Evolutionary conservation across 2,329 filamentous ascomycete species (phyloP), one percentile per base, ranked within the genome.

Genomic region (Zasmidium angulare): DNA sequence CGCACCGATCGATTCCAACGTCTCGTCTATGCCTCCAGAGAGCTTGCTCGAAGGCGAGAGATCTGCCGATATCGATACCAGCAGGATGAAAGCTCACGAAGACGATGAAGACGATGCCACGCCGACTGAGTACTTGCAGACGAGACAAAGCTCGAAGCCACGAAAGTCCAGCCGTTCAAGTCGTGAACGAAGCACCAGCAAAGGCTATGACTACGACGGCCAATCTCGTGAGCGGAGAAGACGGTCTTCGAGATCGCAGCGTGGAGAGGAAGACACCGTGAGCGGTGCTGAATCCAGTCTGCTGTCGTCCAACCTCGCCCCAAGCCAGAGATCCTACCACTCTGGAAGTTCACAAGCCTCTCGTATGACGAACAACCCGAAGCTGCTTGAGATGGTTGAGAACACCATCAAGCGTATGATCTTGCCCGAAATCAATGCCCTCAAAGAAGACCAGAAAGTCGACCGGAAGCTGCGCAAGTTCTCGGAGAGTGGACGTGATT

Each of bases 351-450:
- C 83, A 19, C 83, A 83, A 60, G 75, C 76, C 1, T 90, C 91
- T 2, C 93, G 90, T 0, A 90, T 96, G 76, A 90, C 96, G 73
- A 96, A 96, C 76, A 96, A 97, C 69, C 93, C 93, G 0, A 95
- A 91, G 71, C 79, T 97, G 1, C 82, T 97, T 1, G 90, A 95
- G 69, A 95, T 92, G 0, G 93, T 97, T 2, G 93, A 97, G 76
- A 92, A 96, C 76, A 92, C 92, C 14, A 96, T 97, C 70, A 88
- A 91, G 63, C 85, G 92, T 51, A 82, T 96, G 52, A 96, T 97
- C 55, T 78, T 99, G 2, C 95, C 95, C 0, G 93, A 99, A 75
- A 81, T 99, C 48, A 93, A 91, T 68, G 91, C 92, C 10, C 80
- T 99, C 56, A 97, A 96, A 75, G 87, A 93, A 68, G 92, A 96